A percentile compares a stretch with the other conserved stretches of the same genome.
These are phyloP conservation scores for Saccharomycopsis schoenii DNA, from an alignment of 805 yeast genomes.

Conservation along the genomic window DNA sequence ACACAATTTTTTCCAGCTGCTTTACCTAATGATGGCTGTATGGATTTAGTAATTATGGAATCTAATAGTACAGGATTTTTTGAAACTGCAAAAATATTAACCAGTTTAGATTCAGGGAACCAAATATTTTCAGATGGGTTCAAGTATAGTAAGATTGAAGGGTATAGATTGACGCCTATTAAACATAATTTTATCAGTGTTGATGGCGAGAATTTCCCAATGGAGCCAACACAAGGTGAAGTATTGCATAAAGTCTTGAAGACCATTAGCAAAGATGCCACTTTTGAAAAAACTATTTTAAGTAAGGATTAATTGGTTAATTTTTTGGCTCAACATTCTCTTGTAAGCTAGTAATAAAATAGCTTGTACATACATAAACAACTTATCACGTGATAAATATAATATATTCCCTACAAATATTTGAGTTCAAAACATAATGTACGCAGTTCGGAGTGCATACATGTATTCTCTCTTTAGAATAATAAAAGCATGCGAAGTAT, in stretches of 20 bases:
- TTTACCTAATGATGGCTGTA: slow-evolving; percentile 75
- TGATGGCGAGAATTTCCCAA: slow-evolving; percentile 84
- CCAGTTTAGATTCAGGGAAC: slow-evolving; percentile 61
- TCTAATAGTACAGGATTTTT: slow-evolving; percentile 42
- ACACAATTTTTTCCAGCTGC: slow-evolving; percentile 90
- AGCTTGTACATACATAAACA: no score
- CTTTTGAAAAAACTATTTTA: slow-evolving; percentile 38
- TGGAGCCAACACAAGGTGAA: slow-evolving; percentile 76
- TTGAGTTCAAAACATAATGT: no score
- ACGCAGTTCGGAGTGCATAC: no score
- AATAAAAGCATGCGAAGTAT: no score
- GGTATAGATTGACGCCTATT: slow-evolving; percentile 67
- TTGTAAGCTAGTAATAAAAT: no score
- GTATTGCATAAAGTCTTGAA: slow-evolving; percentile 57
- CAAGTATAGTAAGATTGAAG: slow-evolving; percentile 64
- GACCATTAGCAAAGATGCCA: slow-evolving; percentile 51
- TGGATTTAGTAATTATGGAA: slow-evolving; percentile 74
- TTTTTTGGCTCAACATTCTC: no score
- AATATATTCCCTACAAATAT: no score
- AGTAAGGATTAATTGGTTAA: neutral
- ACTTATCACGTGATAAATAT: no score
- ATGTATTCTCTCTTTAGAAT: no score
- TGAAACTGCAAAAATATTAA: slow-evolving; percentile 49
- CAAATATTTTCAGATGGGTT: slow-evolving; percentile 65
- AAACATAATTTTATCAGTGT: slow-evolving; percentile 53